Evolutionary conservation across 225 moss, liverwort and hornwort genomes (phyloP).

Genomic region (Bryum argenteum): DNA sequence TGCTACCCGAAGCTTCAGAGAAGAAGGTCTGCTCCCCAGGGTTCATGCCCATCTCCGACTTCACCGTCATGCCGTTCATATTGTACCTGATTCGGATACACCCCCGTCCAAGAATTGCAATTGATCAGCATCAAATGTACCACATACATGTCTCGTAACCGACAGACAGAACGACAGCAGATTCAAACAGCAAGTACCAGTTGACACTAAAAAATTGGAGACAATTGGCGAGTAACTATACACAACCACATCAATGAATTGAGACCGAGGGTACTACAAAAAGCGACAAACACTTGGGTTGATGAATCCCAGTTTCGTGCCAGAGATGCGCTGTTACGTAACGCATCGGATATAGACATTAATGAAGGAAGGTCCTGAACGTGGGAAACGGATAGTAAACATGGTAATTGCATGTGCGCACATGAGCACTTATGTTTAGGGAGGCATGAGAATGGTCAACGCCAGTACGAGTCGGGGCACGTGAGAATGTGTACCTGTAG

Average conservation of each 20-base stretch:
- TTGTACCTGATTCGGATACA: slow-evolving; percentile 61
- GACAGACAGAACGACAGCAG: slow-evolving; percentile 22
- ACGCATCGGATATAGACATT: slow-evolving; percentile 24
- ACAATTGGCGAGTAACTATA: background rate
- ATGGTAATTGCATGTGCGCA: slow-evolving; percentile 30
- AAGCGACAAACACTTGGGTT: background rate
- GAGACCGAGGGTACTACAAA: background rate
- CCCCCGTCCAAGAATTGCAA: slow-evolving; percentile 1
- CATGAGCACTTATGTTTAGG: slow-evolving; percentile 23
- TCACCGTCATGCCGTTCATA: slow-evolving; percentile 79
- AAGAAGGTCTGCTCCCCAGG: slow-evolving; percentile 86
- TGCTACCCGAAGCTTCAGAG: slow-evolving; percentile 91
- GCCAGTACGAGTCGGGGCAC: slow-evolving; percentile 12
- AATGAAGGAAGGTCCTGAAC: slow-evolving; percentile 30
- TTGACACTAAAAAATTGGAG: background rate
- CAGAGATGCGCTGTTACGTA: slow-evolving; percentile 28
- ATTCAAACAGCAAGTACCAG: slow-evolving; percentile 1
- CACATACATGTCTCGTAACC: slow-evolving; percentile 29
- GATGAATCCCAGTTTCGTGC: slow-evolving; percentile 16
- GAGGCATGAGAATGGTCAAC: slow-evolving; percentile 31
- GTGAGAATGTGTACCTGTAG: slow-evolving; percentile 62
- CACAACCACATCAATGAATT: background rate
- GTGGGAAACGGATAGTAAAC: slow-evolving; percentile 32
- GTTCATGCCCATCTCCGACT: slow-evolving; percentile 89
- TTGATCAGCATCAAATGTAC: slow-evolving; percentile 20